Evolutionary conservation across 2,329 filamentous ascomycete species (phyloP).

Genomic region (Aspergillus jensenii): DNA sequence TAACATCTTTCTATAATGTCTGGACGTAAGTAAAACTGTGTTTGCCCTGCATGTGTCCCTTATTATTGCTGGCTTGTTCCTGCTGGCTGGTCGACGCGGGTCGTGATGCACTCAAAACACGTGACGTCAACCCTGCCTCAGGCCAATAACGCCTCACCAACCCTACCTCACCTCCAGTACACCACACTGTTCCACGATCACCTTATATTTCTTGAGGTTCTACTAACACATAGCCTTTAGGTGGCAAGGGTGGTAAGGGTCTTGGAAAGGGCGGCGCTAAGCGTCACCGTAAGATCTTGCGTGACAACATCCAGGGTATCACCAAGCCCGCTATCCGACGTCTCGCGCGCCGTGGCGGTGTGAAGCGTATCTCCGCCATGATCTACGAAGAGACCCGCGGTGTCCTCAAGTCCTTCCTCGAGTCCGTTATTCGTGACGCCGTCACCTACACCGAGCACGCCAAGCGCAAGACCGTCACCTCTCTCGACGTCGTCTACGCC

Average conservation of each 20-base stretch:
- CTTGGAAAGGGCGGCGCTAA: conserved; percentile 98
- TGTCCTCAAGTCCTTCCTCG: conserved; percentile 81
- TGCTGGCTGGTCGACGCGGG: conserved; percentile 2
- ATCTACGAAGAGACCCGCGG: conserved; percentile 82
- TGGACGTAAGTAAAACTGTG: conserved; percentile 39
- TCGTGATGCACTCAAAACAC: conserved; percentile 24
- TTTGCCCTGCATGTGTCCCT: neutral
- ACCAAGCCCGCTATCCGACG: conserved; percentile 98
- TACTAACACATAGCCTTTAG: conserved; percentile 48
- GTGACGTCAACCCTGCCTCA: conserved; percentile 22
- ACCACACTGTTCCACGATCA: neutral
- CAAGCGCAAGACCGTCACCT: conserved; percentile 64
- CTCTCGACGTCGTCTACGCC: conserved; percentile 63
- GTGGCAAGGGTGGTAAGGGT: conserved; percentile 94
- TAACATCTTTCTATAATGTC: conserved; percentile 33
- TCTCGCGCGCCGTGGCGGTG: conserved; percentile 98
- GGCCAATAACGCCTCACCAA: conserved; percentile 12
- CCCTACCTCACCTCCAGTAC: neutral
- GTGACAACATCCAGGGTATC: conserved; percentile 99
- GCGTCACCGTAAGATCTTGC: conserved; percentile 98
- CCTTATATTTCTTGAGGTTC: neutral
- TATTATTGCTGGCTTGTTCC: neutral
- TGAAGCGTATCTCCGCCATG: conserved; percentile 99
- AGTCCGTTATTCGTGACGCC: conserved; percentile 76
- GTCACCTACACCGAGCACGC: conserved; percentile 82